Base-by-base conservation (phyloP, 1,139 yeast genomes). In the Suhomyces terraborum region DNA sequence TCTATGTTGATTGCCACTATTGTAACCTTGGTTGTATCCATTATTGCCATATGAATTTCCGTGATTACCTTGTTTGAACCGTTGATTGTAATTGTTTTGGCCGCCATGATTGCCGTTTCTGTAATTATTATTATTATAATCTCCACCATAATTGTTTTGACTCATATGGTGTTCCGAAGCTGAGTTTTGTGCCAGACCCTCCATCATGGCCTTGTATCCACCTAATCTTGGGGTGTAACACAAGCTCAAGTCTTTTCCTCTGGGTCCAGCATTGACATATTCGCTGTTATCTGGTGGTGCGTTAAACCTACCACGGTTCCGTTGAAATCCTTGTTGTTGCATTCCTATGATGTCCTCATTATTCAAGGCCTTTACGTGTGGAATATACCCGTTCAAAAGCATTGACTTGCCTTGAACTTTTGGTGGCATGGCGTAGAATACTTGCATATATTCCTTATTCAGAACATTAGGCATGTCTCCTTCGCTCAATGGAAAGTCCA, bases 321-420 rank as follows among this genome's bases (percentile, higher is more conserved):
- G 52, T 45, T 58, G 52, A 32, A 47, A 51, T 3, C 70, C 66
- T 52, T 79, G 78, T 50, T 79, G 79, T 35, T 72, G 54, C 20
- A 88, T 69, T n/a, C 76, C 69, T 46, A 83, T 87, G 40, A 74
- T 76, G 58, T 89, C 96, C 42, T 84, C 84, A 33, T 75, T 79
- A 3, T 80, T 79, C 36, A 91, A 69, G 2, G 83, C 83, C 9
- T 75, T 73, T 16, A 66, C 65, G 45, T 82, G 82, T 2, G 88
- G 75, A 45, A 82, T 79, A 53, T 73, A 87, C 0, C 98, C 98
- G 40, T 83, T 86, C 47, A 93, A 64, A 19, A 93, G 68, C 87
- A 93, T 86, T 3, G 95, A 84, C 59, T 93, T 93, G 40, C 87
- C 85, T 4, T 54, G 64, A 6, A 59, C 59, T 41, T 76, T 73